Base-by-base conservation (phyloP, 2,329 filamentous ascomycete species). In the Phaeosphaeria sp. region DNA sequence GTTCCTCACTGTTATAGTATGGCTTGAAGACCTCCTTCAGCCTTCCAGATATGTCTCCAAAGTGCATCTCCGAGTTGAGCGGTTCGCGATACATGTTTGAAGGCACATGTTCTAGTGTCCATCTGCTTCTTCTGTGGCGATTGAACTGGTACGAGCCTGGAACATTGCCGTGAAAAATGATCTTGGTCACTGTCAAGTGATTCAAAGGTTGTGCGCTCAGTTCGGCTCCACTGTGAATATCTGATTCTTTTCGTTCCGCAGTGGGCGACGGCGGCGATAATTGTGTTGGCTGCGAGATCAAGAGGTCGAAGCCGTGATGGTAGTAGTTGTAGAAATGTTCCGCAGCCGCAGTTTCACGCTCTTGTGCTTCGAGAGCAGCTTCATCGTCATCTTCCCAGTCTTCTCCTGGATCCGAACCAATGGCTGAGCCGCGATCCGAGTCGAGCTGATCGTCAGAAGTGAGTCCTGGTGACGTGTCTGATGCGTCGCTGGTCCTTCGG, bases 71-170 rank as follows among this genome's bases (percentile, higher is more conserved):
- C 0, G 92, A 96, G 60, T 85, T 87, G 50, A 91, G 78, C 18
- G 78, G 65, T 6, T 81, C 76, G 11, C 77, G 77, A 11, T 80
- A 73, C 10, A 78, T 73, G 4, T 81, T 64, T 30, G 77, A 73
- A 0, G 81, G 73, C 10, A 78, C 74, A 25, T 79, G 75, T 42
- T 85, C 78, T 13, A 97, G 88, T 51, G 89, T 87, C 95, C 95
- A 99, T 42, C 93, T 87, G 67, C 91, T 92, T 60, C 95, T 87
- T 18, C 94, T 89, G 76, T 98, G 93, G 4, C 95, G 87, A 77
- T 99, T 98, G 80, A 99, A 99, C 11, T 94, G 91, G 74, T 97
- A 98, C 1, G 93, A 97, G 0, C 95, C 95, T 0, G 95, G 95
- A 2, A 98, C 88, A 69, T 99, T 99, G 44, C 91, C 92, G 75